A percentile compares a stretch with the other conserved stretches of the same genome.
These are phyloP conservation scores for Endoconidiophora laricicola DNA, from an alignment of 2,329 filamentous ascomycete genomes.

Conservation along the genomic window DNA sequence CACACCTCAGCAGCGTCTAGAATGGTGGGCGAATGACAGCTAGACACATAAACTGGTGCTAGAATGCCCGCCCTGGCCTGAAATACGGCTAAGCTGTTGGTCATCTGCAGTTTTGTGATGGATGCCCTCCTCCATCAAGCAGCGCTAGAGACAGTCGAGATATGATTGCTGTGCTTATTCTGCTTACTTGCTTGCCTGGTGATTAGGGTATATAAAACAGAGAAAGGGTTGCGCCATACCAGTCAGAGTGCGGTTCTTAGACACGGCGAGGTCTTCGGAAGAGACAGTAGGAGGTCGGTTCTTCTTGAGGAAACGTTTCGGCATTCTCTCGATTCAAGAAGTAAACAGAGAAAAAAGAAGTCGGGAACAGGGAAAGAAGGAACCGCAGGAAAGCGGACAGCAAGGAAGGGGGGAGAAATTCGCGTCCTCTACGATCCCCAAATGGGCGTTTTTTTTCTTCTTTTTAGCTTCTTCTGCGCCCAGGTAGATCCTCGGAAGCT, in stretches of 20 bases:
- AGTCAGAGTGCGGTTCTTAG: conserved; percentile 8
- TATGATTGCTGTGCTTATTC: background rate
- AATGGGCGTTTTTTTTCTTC: background rate
- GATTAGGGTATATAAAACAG: background rate
- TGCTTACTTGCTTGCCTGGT: background rate
- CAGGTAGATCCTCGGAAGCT: too few relatives aligned
- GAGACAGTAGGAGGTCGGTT: conserved; percentile 9
- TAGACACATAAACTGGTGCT: too few relatives aligned
- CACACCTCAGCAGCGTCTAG: too few relatives aligned
- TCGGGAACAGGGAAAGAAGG: conserved; percentile 3
- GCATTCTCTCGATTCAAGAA: conserved; percentile 4
- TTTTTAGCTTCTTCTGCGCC: background rate
- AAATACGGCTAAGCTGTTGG: background rate
- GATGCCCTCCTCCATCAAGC: background rate
- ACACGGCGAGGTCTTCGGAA: conserved; percentile 1
- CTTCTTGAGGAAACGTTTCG: conserved; percentile 11
- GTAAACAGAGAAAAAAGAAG: conserved; percentile 2
- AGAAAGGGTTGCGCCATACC: conserved; percentile 7
- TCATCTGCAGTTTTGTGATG: background rate
- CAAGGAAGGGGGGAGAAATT: background rate
- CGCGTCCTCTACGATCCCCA: background rate
- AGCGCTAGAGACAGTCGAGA: background rate
- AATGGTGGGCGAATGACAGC: too few relatives aligned
- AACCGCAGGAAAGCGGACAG: conserved; percentile 1
- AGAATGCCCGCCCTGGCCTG: too few relatives aligned